Base-by-base conservation (phyloP, 441 rosid species). In the Brassica hybrid region DNA sequence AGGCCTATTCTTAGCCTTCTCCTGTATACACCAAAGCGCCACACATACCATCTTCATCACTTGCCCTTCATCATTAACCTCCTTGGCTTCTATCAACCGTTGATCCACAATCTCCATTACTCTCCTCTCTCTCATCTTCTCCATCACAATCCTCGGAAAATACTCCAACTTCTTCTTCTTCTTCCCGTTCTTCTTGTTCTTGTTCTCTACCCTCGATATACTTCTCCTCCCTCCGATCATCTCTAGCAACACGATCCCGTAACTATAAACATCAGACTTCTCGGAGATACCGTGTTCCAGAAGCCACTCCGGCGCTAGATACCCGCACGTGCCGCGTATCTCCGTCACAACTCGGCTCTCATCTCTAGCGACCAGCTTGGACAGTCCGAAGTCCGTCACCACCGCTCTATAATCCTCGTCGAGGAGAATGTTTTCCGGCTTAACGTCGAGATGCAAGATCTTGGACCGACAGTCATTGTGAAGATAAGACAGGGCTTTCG, bases 11-110 rank as follows among this genome's bases (percentile, higher is more conserved):
- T 79, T 79, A 19, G 88, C 82, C 75, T 67, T 85, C 83, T 90
- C 94, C 57, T 94, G 97, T 75, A 92, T 88, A 83, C 98, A 94
- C 98, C 97, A 94, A 67, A 94, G 72, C 7, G 94, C 97, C 17
- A 90, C 84, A 66, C 76, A 56, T 1, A 85, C 87, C 79, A 92
- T 5, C 77, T 82, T 87, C 83, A 50, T 88, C 48, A 90, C 82
- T 67, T 87, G 80, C 65, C 69, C 86, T 83, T 94, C 98, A 2
- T 91, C 98, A 5, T 89, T 88, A 8, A 89, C 18, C 0, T 81
- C 54, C 54, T 4, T 48, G 1, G 54, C 17, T 48, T 48, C 88
- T 8, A 80, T 6, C 23, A 94, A 72, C 75, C 94, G 77, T 0
- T 12, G 62, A 79, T 94, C 98, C 2, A 94, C 91, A 21, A 84